Evolutionary conservation across 1,284 basidiomycete species (phyloP), one percentile per base, ranked within the genome.

Genomic region (Ustilago lituana): DNA sequence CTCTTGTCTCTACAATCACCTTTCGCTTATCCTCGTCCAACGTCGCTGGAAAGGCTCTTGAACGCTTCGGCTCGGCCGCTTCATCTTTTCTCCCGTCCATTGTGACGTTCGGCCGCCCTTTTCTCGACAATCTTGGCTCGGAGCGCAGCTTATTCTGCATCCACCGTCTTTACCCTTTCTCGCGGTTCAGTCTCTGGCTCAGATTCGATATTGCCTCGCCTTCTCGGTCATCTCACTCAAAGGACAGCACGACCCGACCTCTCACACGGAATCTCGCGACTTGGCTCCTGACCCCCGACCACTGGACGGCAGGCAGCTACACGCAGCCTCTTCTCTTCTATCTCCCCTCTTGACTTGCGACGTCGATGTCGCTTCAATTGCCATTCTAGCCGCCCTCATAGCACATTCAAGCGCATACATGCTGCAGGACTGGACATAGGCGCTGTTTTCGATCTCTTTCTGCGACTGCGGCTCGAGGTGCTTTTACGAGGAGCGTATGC

Each of bases 351-450:
- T 20, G 20, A 38, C 19, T 29, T 6, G 36, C 36, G n/a, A 38
- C 36, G n/a, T 38, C n/a, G 9, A 51, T 31, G 29, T 6, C 23
- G 11, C 15, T 37, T 12, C 22, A 6, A 3, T 11, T n/a, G 15
- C 20, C 5, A 7, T 15, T 11, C 4, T 24, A 23, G 38, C 32
- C 26, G 24, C 31, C 23, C 27, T 19, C 27, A 35, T 33, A 36
- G 23, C 31, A 5, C 14, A 11, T 7, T n/a, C 20, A n/a, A 44
- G 41, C 41, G 55, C 55, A 46, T 58, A 57, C 33, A 58, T 58
- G 40, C 40, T 35, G 22, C 37, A 2, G 6, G 27, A 7, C 39
- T 19, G 7, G 11, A 32, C 26, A 11, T 38, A 45, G 6, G 17
- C 19, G n/a, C 22, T 10, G 14, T 35, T 8, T 19, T 19, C 6